Percentiles rank a stretch among this genome's conserved stretches.
Evolutionary conservation across 352 stramenopile species (phyloP).

Genomic region (Phytopythium cucurbitacearum): DNA sequence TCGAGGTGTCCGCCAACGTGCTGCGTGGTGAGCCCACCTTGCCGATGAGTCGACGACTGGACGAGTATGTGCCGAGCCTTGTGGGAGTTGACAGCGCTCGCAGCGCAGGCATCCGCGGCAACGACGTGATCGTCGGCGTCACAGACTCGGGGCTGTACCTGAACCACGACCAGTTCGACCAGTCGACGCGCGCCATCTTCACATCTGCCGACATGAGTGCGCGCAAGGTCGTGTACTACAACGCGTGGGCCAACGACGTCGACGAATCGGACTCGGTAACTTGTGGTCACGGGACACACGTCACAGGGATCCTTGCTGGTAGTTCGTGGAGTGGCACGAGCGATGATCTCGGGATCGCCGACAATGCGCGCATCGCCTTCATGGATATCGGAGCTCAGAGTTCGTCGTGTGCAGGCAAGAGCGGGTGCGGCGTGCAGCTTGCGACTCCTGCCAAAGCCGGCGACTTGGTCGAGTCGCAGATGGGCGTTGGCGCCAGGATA

Average conservation of each 20-base stretch:
- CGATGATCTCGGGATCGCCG: constrained; percentile 65
- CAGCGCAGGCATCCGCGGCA: constrained; percentile 58
- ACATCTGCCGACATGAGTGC: constrained; percentile 28
- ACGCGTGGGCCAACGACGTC: constrained; percentile 57
- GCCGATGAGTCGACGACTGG: constrained; percentile 33
- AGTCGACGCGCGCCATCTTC: constrained; percentile 50
- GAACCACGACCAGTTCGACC: constrained; percentile 80
- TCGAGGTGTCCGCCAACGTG: constrained; percentile 27
- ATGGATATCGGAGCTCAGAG: constrained; percentile 85
- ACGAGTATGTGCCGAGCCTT: constrained; percentile 54
- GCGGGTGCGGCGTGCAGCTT: constrained; percentile 50
- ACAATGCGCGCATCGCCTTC: constrained; percentile 83
- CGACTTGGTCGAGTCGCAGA: constrained; percentile 64
- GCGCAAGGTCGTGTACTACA: constrained; percentile 79
- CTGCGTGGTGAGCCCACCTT: constrained; percentile 14
- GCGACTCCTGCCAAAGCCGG: constrained; percentile 56
- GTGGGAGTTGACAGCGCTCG: constrained; percentile 62
- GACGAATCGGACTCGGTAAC: constrained; percentile 65
- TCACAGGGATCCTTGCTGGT: constrained; percentile 74
- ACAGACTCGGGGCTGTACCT: constrained; percentile 79
- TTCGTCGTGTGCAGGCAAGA: constrained; percentile 34
- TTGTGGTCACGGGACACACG: constrained; percentile 88
- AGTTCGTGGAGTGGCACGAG: constrained; percentile 60
- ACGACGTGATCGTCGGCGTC: constrained; percentile 72
- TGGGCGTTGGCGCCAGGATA: constrained; percentile 63